Evolutionary conservation across 2,329 filamentous ascomycete species (phyloP), one percentile per base, ranked within the genome.

Genomic region (Aspergillus unguis): DNA sequence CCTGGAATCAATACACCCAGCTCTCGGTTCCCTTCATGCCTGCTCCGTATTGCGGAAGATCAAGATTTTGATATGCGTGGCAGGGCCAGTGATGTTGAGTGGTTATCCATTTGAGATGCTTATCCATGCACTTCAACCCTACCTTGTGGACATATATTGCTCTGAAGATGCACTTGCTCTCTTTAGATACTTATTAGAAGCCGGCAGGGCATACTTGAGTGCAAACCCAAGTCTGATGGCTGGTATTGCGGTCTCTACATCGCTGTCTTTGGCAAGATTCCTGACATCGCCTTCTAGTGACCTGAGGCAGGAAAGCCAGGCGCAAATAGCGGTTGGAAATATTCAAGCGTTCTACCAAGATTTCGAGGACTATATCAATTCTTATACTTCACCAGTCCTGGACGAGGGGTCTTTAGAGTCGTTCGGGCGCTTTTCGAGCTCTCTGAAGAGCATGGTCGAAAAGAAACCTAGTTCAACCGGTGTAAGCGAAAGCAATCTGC

Each of bases 31-130:
- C 23, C 76, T 96, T 4, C 88, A 96, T 69, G 87, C 89, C 35
- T 94, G 90, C 66, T 87, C 90, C 1, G 85, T 96, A 3, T 80
- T 99, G 47, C 85, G 92, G 36, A 96, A 95, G 66, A 80, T 97
- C 43, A 82, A 91, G 32, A 82, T 96, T 6, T 73, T 97, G 11
- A 80, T 97, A 27, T 87, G 85, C 54, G 75, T 97, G 42, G 87
- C 90, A 27, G 91, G 90, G 0, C 69, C 82, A 0, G 79, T 85
- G 46, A 88, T 88, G n/a, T 77, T 87, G 26, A 76, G 83, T 37
- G 88, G 87, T 0, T 97, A 97, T 65, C 88, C 90, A 8, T 70
- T 96, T 10, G 90, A 99, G 69, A 94, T 96, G 88, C 78, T 95
- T 0, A 78, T 99, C 1, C 88, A 91, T 62, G 86, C 88, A 1